phyloP scores from a whole-genome alignment of 2,329 filamentous ascomycete genomes.

The Fusarium multiceps region DNA sequence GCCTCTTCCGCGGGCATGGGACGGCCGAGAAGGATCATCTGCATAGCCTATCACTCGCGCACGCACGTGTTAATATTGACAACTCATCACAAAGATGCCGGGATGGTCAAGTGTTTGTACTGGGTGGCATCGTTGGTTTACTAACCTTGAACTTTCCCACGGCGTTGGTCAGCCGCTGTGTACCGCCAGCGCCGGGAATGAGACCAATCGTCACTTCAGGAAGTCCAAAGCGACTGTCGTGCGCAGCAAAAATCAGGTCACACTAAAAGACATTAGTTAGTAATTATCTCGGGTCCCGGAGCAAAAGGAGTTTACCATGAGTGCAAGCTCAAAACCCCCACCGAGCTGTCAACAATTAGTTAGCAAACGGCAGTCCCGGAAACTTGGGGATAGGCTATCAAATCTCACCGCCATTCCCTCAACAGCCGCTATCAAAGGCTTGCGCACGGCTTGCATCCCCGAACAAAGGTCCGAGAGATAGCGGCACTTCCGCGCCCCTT shows the following conservation, averaged over 20 bases:
- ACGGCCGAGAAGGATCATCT: slow-evolving; percentile 48
- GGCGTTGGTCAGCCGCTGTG: slow-evolving; percentile 54
- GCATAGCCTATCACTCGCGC: slow-evolving; percentile 46
- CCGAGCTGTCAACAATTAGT: slow-evolving; percentile 53
- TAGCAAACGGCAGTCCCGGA: not conserved
- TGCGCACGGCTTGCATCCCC: slow-evolving; percentile 51
- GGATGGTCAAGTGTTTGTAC: not conserved
- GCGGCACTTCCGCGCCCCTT: slow-evolving; percentile 48
- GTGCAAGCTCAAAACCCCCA: slow-evolving; percentile 62
- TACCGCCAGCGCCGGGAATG: slow-evolving; percentile 56
- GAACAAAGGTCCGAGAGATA: slow-evolving; percentile 57
- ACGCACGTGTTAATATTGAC: not conserved
- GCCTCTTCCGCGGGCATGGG: slow-evolving; percentile 46
- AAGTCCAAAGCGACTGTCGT: slow-evolving; percentile 52
- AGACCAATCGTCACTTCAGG: slow-evolving; percentile 56
- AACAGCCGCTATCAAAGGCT: slow-evolving; percentile 62
- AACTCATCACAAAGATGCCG: not conserved
- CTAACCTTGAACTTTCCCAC: slow-evolving; percentile 55
- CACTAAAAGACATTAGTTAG: slow-evolving; percentile 43
- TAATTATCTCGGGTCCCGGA: slow-evolving; percentile 4
- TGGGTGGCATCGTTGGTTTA: too few species aligned
- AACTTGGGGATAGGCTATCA: not conserved
- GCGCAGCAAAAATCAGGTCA: slow-evolving; percentile 54
- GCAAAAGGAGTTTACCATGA: slow-evolving; percentile 52
- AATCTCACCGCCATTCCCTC: slow-evolving; percentile 61